Conservation (phyloP, 768 basidiomycete species). For the Roridomyces roridus region DNA sequence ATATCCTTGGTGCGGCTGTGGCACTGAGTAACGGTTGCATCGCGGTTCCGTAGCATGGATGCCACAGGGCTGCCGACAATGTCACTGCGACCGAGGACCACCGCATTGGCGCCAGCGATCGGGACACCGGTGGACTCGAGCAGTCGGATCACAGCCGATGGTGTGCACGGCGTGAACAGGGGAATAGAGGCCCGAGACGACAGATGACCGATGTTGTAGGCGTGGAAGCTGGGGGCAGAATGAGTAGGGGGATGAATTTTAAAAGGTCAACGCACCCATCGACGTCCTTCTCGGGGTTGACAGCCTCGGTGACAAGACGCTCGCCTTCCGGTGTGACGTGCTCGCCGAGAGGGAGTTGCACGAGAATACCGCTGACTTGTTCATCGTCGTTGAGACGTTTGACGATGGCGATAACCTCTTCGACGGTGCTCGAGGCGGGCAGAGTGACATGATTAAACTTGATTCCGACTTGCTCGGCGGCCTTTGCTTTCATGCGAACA, state of each 20-base stretch:
- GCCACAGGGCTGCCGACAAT: slow-evolving; percentile 97
- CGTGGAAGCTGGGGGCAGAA: slow-evolving; percentile 79
- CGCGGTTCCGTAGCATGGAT: slow-evolving; percentile 85
- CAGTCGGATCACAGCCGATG: slow-evolving; percentile 89
- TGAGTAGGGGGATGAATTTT: slow-evolving; percentile 2
- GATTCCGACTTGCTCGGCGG: slow-evolving; percentile 93
- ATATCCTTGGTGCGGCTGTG: slow-evolving; percentile 90
- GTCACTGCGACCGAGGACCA: slow-evolving; percentile 96
- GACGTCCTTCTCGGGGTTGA: slow-evolving; percentile 94
- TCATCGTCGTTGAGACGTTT: slow-evolving; percentile 85
- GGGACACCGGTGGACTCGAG: slow-evolving; percentile 85
- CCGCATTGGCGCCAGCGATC: slow-evolving; percentile 80
- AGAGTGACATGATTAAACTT: slow-evolving; percentile 80
- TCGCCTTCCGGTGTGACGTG: slow-evolving; percentile 85
- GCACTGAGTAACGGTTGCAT: slow-evolving; percentile 98
- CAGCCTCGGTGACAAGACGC: slow-evolving; percentile 91
- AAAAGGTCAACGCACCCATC: slow-evolving; percentile 72
- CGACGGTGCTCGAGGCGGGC: slow-evolving; percentile 70
- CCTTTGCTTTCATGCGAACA: slow-evolving; percentile 97
- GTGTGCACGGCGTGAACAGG: slow-evolving; percentile 94
- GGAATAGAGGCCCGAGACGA: slow-evolving; percentile 90
- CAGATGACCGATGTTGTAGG: slow-evolving; percentile 96
- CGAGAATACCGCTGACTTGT: slow-evolving; percentile 85
- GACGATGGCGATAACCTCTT: slow-evolving; percentile 79
- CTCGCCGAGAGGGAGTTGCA: slow-evolving; percentile 91